Conservation (phyloP, 495 filamentous ascomycete species). For the Penicillium malachiteum region DNA sequence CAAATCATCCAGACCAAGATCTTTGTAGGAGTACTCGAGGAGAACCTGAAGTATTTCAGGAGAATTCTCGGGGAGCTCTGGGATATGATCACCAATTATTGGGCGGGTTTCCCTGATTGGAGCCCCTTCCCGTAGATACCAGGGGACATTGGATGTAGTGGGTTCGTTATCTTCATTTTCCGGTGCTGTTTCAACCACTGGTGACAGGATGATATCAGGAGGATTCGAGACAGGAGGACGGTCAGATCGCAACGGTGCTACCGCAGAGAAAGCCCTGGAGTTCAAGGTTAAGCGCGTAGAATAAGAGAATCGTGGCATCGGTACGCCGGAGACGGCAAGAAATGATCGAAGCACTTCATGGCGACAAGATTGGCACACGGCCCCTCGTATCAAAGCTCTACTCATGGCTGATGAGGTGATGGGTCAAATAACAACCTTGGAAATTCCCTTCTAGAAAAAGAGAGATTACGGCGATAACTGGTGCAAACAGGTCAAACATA, state of each 20-base stretch:
- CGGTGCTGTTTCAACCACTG: constrained; percentile 6
- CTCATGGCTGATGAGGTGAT: constrained; percentile 29
- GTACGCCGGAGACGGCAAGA: constrained; percentile 20
- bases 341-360: constrained; percentile 29
- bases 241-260: constrained; percentile 22
- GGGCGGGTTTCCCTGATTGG: constrained; percentile 46
- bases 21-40: constrained; percentile 73
- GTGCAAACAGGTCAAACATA: constrained; percentile 29
- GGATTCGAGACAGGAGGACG: constrained; percentile 17
- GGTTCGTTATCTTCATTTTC: constrained; percentile 8
- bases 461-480: constrained; percentile 11
- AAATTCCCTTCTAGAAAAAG: neutral
- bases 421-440: neutral
- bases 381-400: constrained; percentile 26
- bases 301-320: constrained; percentile 19
- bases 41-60: constrained; percentile 71
- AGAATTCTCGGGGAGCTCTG: constrained; percentile 69
- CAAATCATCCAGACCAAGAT: constrained; percentile 79
- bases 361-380: constrained; percentile 28
- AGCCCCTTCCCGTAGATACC: constrained; percentile 80
- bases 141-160: constrained; percentile 53
- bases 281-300: constrained; percentile 16
- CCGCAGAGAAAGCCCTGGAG: constrained; percentile 27
- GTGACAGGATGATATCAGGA: constrained; percentile 13
- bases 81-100: constrained; percentile 64